These are phyloP conservation scores for Morella rubra DNA, from an alignment of 306 rosid species.

Conservation along the genomic window DNA sequence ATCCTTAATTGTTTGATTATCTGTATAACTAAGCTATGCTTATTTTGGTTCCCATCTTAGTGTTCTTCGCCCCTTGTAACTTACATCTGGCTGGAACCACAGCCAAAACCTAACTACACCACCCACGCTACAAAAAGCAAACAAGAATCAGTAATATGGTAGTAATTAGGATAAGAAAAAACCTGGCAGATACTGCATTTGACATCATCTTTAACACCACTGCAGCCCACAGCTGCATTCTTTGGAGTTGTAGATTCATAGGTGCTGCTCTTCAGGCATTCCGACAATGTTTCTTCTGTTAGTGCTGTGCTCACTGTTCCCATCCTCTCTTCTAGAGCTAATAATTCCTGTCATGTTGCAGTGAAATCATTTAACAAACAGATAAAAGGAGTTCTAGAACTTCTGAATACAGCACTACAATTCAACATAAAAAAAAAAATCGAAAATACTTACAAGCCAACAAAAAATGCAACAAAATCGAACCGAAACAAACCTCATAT, in stretches of 20 bases:
- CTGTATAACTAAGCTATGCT: not conserved
- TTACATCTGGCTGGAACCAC: not conserved
- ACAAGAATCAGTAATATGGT: not conserved
- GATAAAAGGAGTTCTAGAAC: not conserved
- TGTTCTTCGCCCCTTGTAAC: not conserved
- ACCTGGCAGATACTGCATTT: slow-evolving; percentile 98
- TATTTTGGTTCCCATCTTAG: not conserved
- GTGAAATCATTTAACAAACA: slow-evolving; percentile 6
- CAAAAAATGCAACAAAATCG: slow-evolving; percentile 5
- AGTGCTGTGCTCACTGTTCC: slow-evolving; percentile 96
- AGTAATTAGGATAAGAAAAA: not conserved
- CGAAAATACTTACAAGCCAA: not conserved
- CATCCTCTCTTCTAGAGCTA: slow-evolving; percentile 95
- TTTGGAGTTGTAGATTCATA: slow-evolving; percentile 46
- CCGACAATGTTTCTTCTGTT: slow-evolving; percentile 68
- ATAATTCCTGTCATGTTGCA: slow-evolving; percentile 61
- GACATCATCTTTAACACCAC: slow-evolving; percentile 53
- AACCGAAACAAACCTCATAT: slow-evolving; percentile 73
- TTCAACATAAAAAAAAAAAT: too few species aligned
- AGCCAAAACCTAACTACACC: not conserved
- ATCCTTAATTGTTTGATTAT: not conserved
- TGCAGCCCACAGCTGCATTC: slow-evolving; percentile 33
- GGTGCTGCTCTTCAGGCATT: slow-evolving; percentile 61
- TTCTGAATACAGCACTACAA: too few species aligned
- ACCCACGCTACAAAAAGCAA: not conserved